These are phyloP conservation scores for Ganoderma meredithae DNA, from an alignment of 1,284 basidiomycete genomes.

Conservation along the genomic window DNA sequence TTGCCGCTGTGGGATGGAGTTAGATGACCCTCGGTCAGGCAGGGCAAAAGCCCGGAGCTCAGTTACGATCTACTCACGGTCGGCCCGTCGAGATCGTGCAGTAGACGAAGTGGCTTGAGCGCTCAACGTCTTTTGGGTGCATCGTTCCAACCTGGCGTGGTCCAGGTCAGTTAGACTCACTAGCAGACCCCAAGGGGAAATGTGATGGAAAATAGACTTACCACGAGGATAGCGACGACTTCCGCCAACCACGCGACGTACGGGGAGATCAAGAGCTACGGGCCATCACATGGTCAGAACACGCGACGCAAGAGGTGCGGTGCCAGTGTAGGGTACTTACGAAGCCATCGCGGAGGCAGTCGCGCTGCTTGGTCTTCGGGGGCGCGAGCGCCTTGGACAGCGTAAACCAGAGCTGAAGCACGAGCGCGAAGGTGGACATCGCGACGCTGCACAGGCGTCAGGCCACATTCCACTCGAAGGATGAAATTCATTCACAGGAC, in stretches of 20 bases:
- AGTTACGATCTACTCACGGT: conserved; percentile 24
- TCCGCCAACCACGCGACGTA: conserved; percentile 29
- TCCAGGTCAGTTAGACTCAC: background rate
- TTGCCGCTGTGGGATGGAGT: conserved; percentile 24
- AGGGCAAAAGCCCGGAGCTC: background rate
- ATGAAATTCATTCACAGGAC: conserved; percentile 37
- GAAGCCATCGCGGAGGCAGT: conserved; percentile 20
- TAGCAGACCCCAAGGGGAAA: background rate
- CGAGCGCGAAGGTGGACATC: conserved; percentile 34
- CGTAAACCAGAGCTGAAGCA: conserved; percentile 32
- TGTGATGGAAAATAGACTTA: conserved; percentile 10
- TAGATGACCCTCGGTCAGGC: background rate
- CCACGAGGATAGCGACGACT: conserved; percentile 29
- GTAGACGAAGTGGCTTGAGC: conserved; percentile 30
- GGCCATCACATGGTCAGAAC: background rate
- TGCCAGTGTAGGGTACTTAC: conserved; percentile 17
- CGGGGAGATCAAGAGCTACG: background rate
- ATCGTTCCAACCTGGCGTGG: conserved; percentile 21
- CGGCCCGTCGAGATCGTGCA: conserved; percentile 30
- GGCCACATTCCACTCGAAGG: too few relatives aligned
- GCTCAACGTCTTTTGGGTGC: conserved; percentile 23
- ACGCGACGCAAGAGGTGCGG: background rate
- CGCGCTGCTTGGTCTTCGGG: conserved; percentile 14
- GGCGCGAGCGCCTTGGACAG: conserved; percentile 26
- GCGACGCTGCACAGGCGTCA: conserved; percentile 22